A percentile compares a stretch with the other conserved stretches of the same genome.
Conservation (phyloP, 148 eudicot species). For the Diospyros kaki region DNA sequence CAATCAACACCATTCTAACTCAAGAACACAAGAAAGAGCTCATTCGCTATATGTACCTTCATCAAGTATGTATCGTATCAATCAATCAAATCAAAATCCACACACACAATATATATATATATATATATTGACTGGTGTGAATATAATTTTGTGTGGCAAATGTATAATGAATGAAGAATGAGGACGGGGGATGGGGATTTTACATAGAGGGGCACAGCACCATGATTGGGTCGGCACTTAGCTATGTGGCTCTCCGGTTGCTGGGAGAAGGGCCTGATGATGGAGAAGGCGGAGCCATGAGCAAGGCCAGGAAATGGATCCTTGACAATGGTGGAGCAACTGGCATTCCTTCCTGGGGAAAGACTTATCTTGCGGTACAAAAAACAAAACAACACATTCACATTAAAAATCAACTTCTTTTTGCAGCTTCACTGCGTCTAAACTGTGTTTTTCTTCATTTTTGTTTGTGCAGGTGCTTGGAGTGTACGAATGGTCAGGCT, state of each 20-base stretch:
- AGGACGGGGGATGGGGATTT: constrained; percentile 40
- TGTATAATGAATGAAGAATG: too few species aligned
- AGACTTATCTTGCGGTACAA: constrained; percentile 31
- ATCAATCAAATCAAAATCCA: too few species aligned
- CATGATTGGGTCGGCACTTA: constrained; percentile 31
- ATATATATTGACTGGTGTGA: too few species aligned
- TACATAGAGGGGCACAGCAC: constrained; percentile 36
- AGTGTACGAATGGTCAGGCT: constrained; percentile 37
- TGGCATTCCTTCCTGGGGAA: constrained; percentile 37
- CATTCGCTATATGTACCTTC: constrained; percentile 28
- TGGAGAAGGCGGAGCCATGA: constrained; percentile 24
- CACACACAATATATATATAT: too few species aligned
- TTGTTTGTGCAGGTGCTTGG: constrained; percentile 26
- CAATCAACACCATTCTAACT: constrained; percentile 23
- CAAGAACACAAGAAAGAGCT: constrained; percentile 29
- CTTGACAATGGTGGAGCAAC: constrained; percentile 37
- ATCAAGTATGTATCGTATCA: constrained; percentile 17
- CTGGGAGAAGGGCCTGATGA: constrained; percentile 31
- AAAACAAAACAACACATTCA: neutral
- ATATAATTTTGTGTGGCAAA: too few species aligned
- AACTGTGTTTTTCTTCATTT: neutral
- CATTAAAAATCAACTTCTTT: too few species aligned
- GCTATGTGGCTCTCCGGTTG: constrained; percentile 27
- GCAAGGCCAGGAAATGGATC: constrained; percentile 30
- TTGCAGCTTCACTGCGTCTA: neutral